Conservation (phyloP, 495 filamentous ascomycete genomes). For the Wilcoxina mikolae region DNA sequence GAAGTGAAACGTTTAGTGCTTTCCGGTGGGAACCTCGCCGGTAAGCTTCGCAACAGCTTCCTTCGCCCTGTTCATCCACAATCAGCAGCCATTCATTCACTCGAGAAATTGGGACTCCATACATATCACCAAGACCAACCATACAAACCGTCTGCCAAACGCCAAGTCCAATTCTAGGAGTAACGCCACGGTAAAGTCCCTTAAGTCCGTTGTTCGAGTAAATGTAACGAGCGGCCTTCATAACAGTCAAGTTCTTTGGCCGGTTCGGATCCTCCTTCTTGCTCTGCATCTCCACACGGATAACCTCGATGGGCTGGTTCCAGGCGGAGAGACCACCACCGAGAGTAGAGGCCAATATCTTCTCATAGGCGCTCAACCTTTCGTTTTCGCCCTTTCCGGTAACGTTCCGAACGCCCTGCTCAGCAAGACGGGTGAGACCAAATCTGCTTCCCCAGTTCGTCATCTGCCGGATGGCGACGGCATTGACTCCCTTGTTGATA, state of each 20-base stretch:
- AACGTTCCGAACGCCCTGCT: conserved; percentile 65
- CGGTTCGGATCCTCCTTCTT: conserved; percentile 96
- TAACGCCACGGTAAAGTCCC: conserved; percentile 90
- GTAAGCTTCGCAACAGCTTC: conserved; percentile 94
- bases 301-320: conserved; percentile 99
- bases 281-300: conserved; percentile 99
- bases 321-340: conserved; percentile 91
- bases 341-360: conserved; percentile 72
- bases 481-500: conserved; percentile 97
- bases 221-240: conserved; percentile 83
- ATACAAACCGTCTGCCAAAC: conserved; percentile 99
- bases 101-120: conserved; percentile 32
- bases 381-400: conserved; percentile 68
- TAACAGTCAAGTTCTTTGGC: conserved; percentile 95
- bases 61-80: conserved; percentile 71
- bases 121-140: conserved; percentile 99
- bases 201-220: conserved; percentile 75
- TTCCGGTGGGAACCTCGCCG: conserved; percentile 83
- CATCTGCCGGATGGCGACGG: conserved; percentile 94
- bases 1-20: conserved; percentile 53
- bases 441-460: conserved; percentile 98
- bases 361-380: conserved; percentile 65
- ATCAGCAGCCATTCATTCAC: not conserved
- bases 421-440: conserved; percentile 77
- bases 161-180: conserved; percentile 82